Conservation (phyloP, 306 rosid species). For the Gynostemma pentaphyllum region DNA sequence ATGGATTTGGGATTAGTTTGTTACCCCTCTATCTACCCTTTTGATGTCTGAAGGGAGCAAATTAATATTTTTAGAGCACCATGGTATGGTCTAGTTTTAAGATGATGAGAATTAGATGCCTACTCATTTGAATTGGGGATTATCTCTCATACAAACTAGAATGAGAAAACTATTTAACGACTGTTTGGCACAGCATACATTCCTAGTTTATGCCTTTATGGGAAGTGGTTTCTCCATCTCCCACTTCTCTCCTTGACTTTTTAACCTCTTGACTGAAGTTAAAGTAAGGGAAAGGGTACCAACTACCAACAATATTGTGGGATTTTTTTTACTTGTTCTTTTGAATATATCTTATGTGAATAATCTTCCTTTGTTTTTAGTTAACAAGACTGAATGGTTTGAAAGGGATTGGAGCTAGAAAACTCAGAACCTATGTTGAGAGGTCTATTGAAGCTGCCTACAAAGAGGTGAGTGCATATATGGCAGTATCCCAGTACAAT, state of each 20-base stretch:
- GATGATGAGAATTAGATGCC: not conserved
- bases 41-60: not conserved
- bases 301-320: not conserved
- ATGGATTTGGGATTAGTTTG: no score
- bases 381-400: conserved; percentile 19
- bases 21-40: not conserved
- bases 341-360: conserved; percentile 4
- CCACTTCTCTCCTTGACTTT: not conserved
- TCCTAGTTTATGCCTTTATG: not conserved
- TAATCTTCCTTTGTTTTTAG: conserved; percentile 6
- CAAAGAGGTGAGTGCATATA: conserved; percentile 20
- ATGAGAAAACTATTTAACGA: not conserved
- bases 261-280: not conserved
- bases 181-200: not conserved
- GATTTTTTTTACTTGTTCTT: not conserved
- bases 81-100: not conserved
- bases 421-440: conserved; percentile 33
- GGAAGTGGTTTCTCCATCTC: not conserved
- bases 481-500: not conserved
- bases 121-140: not conserved
- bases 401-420: conserved; percentile 16
- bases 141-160: not conserved
- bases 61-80: not conserved
- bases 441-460: conserved; percentile 32
- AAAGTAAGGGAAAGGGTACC: not conserved